These are phyloP conservation scores for Coleophoma cylindrospora DNA, from an alignment of 2,329 filamentous ascomycete species.

Conservation along the genomic window DNA sequence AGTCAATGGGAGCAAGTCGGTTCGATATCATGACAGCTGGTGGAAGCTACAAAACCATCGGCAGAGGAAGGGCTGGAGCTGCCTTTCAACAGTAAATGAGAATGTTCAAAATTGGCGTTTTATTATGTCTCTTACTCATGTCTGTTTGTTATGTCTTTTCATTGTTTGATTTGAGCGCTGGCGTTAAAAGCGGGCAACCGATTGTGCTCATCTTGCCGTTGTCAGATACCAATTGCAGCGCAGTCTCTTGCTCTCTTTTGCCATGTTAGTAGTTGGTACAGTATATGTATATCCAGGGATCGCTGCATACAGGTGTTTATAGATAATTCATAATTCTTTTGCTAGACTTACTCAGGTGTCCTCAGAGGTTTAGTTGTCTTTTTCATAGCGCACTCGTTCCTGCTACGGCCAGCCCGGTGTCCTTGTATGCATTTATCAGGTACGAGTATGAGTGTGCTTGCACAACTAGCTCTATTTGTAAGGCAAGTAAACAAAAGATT, in stretches of 20 bases:
- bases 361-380: too few species aligned
- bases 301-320: too few species aligned
- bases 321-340: too few species aligned
- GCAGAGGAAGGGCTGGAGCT: conserved; percentile 19
- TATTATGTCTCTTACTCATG: conserved; percentile 2
- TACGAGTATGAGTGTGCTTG: too few species aligned
- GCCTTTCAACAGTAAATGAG: conserved; percentile 23
- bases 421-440: too few species aligned
- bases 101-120: neutral
- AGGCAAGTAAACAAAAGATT: too few species aligned
- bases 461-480: too few species aligned
- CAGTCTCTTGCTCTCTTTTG: conserved; percentile 3
- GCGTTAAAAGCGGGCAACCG: conserved; percentile 15
- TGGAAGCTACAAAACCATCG: conserved; percentile 27
- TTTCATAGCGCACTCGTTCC: too few species aligned
- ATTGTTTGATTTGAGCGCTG: conserved; percentile 17
- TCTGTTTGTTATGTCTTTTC: too few species aligned
- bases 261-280: neutral
- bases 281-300: neutral
- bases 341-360: too few species aligned
- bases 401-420: too few species aligned
- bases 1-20: conserved; percentile 23
- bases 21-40: conserved; percentile 27
- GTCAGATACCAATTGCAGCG: conserved; percentile 13
- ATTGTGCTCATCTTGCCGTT: conserved; percentile 4